Percentiles rank a stretch among this genome's conserved stretches.
Conservation (phyloP, 2,329 filamentous ascomycete genomes). For the Talaromyces amestolkiae region DNA sequence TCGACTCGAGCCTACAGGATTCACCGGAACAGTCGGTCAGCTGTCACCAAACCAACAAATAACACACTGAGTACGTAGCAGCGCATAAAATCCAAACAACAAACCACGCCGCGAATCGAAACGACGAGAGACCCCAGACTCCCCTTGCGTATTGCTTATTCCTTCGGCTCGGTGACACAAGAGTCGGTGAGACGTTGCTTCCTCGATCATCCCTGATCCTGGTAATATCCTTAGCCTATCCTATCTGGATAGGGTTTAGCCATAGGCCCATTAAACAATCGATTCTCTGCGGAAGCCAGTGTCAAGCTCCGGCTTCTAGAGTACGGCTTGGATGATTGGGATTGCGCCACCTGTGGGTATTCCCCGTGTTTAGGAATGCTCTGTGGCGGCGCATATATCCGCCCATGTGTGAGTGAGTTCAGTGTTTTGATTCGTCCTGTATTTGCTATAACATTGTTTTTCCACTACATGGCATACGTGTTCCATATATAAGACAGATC, state of each 20-base stretch:
- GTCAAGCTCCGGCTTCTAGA: slow-evolving; percentile 3
- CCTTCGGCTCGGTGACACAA: neutral
- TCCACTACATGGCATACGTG: neutral
- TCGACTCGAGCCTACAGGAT: neutral
- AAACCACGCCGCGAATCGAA: neutral
- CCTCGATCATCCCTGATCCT: neutral
- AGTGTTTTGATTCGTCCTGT: neutral
- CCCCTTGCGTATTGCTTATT: neutral
- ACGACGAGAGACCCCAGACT: neutral
- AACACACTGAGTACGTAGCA: neutral
- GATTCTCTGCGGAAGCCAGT: neutral
- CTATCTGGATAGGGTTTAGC: neutral
- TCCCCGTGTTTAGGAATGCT: neutral
- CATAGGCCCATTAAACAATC: neutral
- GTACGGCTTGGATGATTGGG: neutral
- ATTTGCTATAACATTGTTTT: neutral
- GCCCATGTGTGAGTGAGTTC: neutral
- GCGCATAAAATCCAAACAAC: neutral
- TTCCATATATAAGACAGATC: neutral
- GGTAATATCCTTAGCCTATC: neutral
- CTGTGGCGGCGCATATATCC: neutral
- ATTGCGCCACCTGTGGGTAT: neutral
- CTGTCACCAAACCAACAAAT: neutral
- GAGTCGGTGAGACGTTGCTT: slow-evolving; percentile 12
- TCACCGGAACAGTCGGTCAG: neutral